phyloP scores from a whole-genome alignment of 1,139 yeast species.

The Sugiyamaella sp. region DNA sequence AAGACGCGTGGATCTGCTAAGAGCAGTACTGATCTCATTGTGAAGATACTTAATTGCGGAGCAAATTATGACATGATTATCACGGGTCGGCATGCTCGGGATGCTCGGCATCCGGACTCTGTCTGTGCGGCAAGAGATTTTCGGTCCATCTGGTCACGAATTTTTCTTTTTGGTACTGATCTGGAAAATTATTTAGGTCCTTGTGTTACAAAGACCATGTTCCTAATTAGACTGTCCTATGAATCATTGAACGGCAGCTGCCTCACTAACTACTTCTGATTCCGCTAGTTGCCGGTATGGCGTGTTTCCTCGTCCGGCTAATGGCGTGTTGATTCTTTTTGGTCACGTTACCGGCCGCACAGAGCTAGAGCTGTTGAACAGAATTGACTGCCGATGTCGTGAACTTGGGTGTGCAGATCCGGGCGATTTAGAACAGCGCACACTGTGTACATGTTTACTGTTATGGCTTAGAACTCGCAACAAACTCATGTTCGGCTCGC shows the following conservation, averaged over 20 bases:
- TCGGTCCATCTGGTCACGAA: not conserved
- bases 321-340: too few species aligned
- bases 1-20: not conserved
- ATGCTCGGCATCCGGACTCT: not conserved
- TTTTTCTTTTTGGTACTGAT: not conserved
- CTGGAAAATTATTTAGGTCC: not conserved
- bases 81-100: not conserved
- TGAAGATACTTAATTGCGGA: not conserved
- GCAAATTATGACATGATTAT: slow-evolving; percentile 1
- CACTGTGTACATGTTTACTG: too few species aligned
- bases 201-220: not conserved
- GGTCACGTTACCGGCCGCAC: too few species aligned
- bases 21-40: not conserved
- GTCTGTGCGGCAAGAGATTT: not conserved
- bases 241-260: not conserved
- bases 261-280: not conserved
- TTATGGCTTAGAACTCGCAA: too few species aligned
- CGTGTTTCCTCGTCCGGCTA: too few species aligned
- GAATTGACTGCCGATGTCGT: too few species aligned
- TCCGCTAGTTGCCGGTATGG: too few species aligned
- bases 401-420: too few species aligned
- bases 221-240: not conserved
- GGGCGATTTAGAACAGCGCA: too few species aligned
- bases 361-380: too few species aligned
- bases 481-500: not conserved